Evolutionary conservation across 2,329 filamentous ascomycete genomes (phyloP), one percentile per base, ranked within the genome.

Genomic region (Fusarium anthophilum): DNA sequence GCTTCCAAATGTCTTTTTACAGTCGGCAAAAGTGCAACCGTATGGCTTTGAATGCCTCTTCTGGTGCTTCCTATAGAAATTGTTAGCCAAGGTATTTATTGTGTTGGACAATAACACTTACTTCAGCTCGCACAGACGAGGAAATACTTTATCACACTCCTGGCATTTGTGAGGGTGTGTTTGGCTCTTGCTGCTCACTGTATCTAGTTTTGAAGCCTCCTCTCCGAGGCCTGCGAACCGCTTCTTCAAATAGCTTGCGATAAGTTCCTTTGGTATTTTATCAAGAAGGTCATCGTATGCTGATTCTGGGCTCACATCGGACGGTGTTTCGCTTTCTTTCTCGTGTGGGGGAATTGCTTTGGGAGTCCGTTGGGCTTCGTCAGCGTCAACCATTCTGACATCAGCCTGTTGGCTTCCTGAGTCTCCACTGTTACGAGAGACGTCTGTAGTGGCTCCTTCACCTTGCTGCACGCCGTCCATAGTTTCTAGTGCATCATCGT

Each of bases 21-120:
- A 98, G 37, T 84, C 82, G 14, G 86, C 82, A 72, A 91, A 93
- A 0, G 94, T 97, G 81, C 95, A 98, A 18, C 91, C 91, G 72
- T 96, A 98, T 0, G 94, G 95, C 73, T 91, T 91, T 13, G 89
- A 87, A 80, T 98, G 95, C 4, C 95, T 90, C 79, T 94, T 96
- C 81, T 90, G 86, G 80, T 98, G 95, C 81, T 98, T 98, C 73
- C 93, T 96, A 66, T 24, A 14, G 26, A 22, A n/a, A 35, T 69
- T 79, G 80, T 61, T 17, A 17, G 28, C 50, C 38, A 55, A 20
- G 18, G 30, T 10, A 56, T 37, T 26, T 35, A 11, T 11, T 22
- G 26, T 28, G 12, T 17, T 26, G 50, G 24, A 17, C 32, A 3
- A 35, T 30, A 20, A 30, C 11, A 73, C 86, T 66, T 84, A 91